phyloP scores from a whole-genome alignment of 2,329 filamentous ascomycete genomes.

The Aspergillus tubingensis region DNA sequence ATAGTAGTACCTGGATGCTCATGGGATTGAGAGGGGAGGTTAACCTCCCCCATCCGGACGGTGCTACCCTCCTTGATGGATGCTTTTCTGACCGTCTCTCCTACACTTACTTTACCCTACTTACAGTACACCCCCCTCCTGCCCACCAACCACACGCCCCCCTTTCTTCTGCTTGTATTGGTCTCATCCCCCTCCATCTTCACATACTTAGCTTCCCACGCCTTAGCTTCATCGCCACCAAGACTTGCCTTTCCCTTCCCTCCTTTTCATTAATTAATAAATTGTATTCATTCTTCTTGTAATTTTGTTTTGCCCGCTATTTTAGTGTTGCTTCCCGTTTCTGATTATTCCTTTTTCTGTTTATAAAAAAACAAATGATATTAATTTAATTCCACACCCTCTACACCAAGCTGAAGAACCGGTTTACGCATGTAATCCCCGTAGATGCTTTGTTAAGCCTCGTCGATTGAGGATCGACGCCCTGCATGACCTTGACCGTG shows the following conservation, averaged over 20 bases:
- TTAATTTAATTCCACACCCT: constrained; percentile 6
- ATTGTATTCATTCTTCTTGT: constrained; percentile 11
- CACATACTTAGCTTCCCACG: constrained; percentile 9
- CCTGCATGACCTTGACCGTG: constrained; percentile 48
- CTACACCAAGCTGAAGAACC: constrained; percentile 14
- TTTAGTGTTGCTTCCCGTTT: constrained; percentile 8
- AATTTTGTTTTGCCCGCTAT: constrained; percentile 9
- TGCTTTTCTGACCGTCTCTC: constrained; percentile 15
- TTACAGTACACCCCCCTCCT: constrained; percentile 6
- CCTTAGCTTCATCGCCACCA: constrained; percentile 18
- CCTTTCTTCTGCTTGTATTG: background rate
- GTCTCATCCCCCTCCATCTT: constrained; percentile 17
- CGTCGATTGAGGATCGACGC: constrained; percentile 44
- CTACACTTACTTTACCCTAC: background rate
- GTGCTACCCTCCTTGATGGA: constrained; percentile 28
- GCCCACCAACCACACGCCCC: constrained; percentile 12
- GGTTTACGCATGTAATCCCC: constrained; percentile 28
- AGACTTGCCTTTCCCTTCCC: constrained; percentile 28
- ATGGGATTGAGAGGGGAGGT: constrained; percentile 26
- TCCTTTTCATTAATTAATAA: constrained; percentile 26
- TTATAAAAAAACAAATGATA: background rate
- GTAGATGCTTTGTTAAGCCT: constrained; percentile 37
- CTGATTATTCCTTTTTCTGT: background rate
- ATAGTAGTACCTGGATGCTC: constrained; percentile 28
- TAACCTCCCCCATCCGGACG: constrained; percentile 22